phyloP scores from a whole-genome alignment of 2,329 filamentous ascomycete genomes.

The Clonostachys byssicola region DNA sequence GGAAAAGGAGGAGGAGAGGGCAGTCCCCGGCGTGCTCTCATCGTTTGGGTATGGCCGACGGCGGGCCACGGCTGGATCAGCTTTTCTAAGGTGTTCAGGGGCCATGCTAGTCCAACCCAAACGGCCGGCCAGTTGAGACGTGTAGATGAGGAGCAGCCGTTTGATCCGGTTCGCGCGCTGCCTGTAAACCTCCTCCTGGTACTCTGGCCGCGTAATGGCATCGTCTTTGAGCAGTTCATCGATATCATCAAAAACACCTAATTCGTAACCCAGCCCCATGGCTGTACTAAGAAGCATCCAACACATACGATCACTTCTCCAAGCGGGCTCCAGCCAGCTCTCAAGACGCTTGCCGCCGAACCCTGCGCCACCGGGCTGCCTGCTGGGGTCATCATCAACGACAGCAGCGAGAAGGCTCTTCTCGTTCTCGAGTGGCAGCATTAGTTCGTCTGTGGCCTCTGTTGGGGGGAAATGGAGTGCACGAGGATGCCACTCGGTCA shows the following conservation, averaged over 20 bases:
- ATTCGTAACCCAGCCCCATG: constrained; percentile 84
- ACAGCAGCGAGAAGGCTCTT: background rate
- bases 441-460: constrained; percentile 66
- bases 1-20: constrained; percentile 44
- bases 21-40: constrained; percentile 57
- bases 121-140: constrained; percentile 88
- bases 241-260: constrained; percentile 92
- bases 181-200: constrained; percentile 73
- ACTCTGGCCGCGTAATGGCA: constrained; percentile 57
- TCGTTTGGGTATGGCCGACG: constrained; percentile 46
- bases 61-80: constrained; percentile 50
- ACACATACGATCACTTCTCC: constrained; percentile 92
- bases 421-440: constrained; percentile 49
- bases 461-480: constrained; percentile 90
- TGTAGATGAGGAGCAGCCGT: constrained; percentile 82
- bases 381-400: constrained; percentile 17
- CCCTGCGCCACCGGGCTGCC: constrained; percentile 37
- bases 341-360: constrained; percentile 83
- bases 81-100: constrained; percentile 59
- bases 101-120: constrained; percentile 94
- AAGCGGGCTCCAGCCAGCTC: constrained; percentile 94
- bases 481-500: constrained; percentile 96
- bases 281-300: constrained; percentile 96
- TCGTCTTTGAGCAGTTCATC: constrained; percentile 62
- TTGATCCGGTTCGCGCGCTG: constrained; percentile 79